phyloP scores from a whole-genome alignment of 2,329 filamentous ascomycete species.

The Fusarium sambucinum region DNA sequence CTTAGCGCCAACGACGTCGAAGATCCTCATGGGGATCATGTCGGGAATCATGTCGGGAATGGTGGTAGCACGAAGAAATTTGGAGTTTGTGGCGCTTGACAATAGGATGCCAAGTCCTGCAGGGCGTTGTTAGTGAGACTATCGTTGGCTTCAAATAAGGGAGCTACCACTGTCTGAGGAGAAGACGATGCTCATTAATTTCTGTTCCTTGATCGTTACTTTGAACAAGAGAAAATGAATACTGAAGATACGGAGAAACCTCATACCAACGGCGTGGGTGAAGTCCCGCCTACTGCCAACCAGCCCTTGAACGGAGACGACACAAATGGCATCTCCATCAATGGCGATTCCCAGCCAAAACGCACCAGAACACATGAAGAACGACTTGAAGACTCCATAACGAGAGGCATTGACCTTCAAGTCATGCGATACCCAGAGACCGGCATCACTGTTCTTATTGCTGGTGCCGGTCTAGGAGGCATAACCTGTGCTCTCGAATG shows the following conservation, averaged over 20 bases:
- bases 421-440: constrained; percentile 36
- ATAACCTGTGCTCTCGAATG: constrained; percentile 31
- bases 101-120: not conserved
- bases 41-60: constrained; percentile 29
- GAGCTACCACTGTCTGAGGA: not conserved
- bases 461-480: constrained; percentile 23
- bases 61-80: not conserved
- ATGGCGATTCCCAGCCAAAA: not conserved
- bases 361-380: constrained; percentile 4
- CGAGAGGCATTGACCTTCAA: constrained; percentile 12
- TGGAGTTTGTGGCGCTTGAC: not conserved
- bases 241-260: not conserved
- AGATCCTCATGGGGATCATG: not conserved
- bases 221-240: not conserved
- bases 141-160: constrained; percentile 15
- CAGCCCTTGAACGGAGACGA: not conserved
- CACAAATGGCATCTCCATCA: not conserved
- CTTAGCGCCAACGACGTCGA: not conserved
- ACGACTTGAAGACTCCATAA: constrained; percentile 4
- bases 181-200: accelerated
- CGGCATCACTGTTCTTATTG: constrained; percentile 26
- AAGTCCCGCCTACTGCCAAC: not conserved
- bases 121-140: not conserved
- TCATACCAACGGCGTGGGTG: constrained; percentile 1
- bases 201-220: accelerated